phyloP scores from a whole-genome alignment of 2,329 filamentous ascomycete species.

The Fusarium irregulare region DNA sequence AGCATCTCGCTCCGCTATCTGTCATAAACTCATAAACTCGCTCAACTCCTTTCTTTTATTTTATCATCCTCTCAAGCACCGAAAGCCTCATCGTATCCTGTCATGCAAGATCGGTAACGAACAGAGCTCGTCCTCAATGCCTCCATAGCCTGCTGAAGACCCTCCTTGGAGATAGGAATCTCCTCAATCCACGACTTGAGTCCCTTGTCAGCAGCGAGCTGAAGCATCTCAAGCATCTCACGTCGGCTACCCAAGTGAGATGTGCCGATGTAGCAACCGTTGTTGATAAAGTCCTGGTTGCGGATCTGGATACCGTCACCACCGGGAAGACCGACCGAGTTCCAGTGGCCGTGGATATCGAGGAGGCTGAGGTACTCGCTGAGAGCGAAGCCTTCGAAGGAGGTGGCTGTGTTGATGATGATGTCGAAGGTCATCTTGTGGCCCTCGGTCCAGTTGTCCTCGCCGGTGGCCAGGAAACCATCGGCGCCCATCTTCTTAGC shows the following conservation, averaged over 20 bases:
- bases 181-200: conserved; percentile 78
- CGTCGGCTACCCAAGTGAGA: conserved; percentile 77
- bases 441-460: conserved; percentile 67
- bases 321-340: conserved; percentile 83
- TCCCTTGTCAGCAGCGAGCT: conserved; percentile 76
- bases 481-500: conserved; percentile 69
- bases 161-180: conserved; percentile 78
- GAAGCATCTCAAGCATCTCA: conserved; percentile 78
- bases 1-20: conserved; percentile 28
- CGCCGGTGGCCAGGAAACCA: conserved; percentile 68
- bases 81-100: conserved; percentile 76
- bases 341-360: conserved; percentile 84
- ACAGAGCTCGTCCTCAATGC: conserved; percentile 78
- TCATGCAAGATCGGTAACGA: conserved; percentile 80
- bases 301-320: conserved; percentile 77
- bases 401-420: conserved; percentile 80
- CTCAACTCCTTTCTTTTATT: conserved; percentile 15
- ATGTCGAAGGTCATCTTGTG: conserved; percentile 77
- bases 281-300: conserved; percentile 79
- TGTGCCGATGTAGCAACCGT: conserved; percentile 78
- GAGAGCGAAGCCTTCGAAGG: conserved; percentile 74
- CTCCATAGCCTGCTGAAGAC: conserved; percentile 75
- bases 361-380: conserved; percentile 79
- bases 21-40: conserved; percentile 10
- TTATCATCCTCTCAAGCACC: conserved; percentile 54